phyloP scores from a whole-genome alignment of 2,329 filamentous ascomycete genomes.

The Monosporascus sp. region DNA sequence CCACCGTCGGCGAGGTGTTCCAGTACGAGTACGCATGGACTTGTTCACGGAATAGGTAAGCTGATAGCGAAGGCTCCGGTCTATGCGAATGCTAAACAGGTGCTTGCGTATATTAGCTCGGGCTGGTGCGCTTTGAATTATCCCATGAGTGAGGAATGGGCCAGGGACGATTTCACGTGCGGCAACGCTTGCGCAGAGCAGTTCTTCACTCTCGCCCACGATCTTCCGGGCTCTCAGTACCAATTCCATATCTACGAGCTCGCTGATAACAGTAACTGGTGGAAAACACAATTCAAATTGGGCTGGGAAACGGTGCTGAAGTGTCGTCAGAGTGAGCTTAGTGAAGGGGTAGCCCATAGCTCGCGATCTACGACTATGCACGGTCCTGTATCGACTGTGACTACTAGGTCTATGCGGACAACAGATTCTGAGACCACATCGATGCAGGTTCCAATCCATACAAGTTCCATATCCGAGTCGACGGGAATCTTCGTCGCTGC shows the following conservation, averaged over 20 bases:
- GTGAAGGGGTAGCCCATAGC: not conserved
- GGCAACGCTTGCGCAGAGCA: slow-evolving; percentile 19
- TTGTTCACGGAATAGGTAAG: slow-evolving; percentile 16
- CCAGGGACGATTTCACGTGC: slow-evolving; percentile 18
- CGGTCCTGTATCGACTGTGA: not conserved
- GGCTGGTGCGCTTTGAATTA: slow-evolving; percentile 21
- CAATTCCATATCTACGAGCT: slow-evolving; percentile 20
- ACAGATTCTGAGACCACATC: not conserved
- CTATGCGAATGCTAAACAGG: not conserved
- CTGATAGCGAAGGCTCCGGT: slow-evolving; percentile 2
- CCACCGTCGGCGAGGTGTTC: slow-evolving; percentile 13
- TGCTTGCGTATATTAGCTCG: slow-evolving; percentile 8
- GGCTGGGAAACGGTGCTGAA: slow-evolving; percentile 18
- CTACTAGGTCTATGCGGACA: not conserved
- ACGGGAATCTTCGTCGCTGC: not conserved
- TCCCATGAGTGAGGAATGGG: slow-evolving; percentile 7
- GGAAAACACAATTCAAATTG: slow-evolving; percentile 18
- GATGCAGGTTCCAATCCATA: not conserved
- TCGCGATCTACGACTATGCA: not conserved
- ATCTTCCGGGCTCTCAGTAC: slow-evolving; percentile 22
- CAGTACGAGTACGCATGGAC: slow-evolving; percentile 18
- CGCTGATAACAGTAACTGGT: slow-evolving; percentile 15
- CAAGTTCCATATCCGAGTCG: not conserved
- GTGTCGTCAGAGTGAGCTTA: not conserved
- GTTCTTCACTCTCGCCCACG: slow-evolving; percentile 23